Evolutionary conservation across 2,329 filamentous ascomycete species (phyloP).

Genomic region (Ascosphaera pollenicola): DNA sequence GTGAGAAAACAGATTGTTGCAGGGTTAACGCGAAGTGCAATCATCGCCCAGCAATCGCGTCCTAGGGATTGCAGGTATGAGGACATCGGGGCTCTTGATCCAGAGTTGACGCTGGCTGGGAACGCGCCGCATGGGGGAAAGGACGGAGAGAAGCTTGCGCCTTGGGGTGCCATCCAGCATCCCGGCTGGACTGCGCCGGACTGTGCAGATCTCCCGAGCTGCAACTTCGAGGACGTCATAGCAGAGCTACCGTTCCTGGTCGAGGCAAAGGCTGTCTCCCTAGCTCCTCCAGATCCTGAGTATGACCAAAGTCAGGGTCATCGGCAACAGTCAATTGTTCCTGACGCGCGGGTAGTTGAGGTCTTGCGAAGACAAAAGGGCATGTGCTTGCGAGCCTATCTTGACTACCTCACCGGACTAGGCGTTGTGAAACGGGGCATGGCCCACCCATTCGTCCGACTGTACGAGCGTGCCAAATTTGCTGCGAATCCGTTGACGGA

Average conservation of each 20-base stretch:
- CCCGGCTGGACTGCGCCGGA: conserved; percentile 71
- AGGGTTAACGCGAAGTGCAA: conserved; percentile 52
- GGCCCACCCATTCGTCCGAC: conserved; percentile 45
- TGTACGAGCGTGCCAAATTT: conserved; percentile 74
- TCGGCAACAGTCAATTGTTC: too few relatives aligned
- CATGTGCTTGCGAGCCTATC: conserved; percentile 62
- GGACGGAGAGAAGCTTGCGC: too few relatives aligned
- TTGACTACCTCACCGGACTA: conserved; percentile 45
- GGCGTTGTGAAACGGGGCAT: too few relatives aligned
- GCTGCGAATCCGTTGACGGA: conserved; percentile 47
- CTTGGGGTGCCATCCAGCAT: conserved; percentile 67
- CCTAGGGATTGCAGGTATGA: conserved; percentile 37
- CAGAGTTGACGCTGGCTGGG: conserved; percentile 9
- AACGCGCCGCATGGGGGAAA: too few relatives aligned
- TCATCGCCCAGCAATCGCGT: conserved; percentile 55
- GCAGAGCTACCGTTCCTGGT: conserved; percentile 72
- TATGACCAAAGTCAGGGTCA: background rate
- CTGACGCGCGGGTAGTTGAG: conserved; percentile 43
- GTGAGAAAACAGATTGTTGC: conserved; percentile 57
- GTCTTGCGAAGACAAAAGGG: conserved; percentile 46
- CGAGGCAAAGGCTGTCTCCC: conserved; percentile 77
- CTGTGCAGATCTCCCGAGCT: conserved; percentile 47
- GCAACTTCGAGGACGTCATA: conserved; percentile 69
- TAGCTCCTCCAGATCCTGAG: conserved; percentile 38
- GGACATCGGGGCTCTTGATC: conserved; percentile 6